Conservation (phyloP, 345 rosid genomes). For the Acer campestre region DNA sequence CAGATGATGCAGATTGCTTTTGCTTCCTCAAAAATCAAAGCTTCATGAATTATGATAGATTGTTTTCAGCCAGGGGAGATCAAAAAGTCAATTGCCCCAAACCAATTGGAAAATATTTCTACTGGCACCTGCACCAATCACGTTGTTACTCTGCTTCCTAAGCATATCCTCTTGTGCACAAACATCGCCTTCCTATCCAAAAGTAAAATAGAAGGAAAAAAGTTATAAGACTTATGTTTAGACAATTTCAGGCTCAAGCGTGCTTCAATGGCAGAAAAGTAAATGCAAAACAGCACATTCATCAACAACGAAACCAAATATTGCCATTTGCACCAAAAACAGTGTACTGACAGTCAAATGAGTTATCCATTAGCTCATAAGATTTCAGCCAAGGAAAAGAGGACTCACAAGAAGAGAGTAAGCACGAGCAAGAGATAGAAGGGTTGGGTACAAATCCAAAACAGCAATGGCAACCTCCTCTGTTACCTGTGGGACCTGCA, state of each 20-base stretch:
- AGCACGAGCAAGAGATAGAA: conserved; percentile 76
- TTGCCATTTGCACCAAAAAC: too few relatives aligned
- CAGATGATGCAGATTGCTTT: conserved; percentile 12
- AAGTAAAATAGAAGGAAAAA: neutral
- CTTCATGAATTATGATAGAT: neutral
- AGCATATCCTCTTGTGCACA: conserved; percentile 74
- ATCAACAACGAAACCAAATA: too few relatives aligned
- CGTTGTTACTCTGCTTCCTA: conserved; percentile 53
- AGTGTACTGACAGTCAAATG: too few relatives aligned
- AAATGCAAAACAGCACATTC: too few relatives aligned
- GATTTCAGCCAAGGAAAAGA: neutral
- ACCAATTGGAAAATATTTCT: conserved; percentile 60
- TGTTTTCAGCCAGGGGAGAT: neutral
- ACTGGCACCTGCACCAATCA: conserved; percentile 53
- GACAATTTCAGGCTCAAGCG: neutral
- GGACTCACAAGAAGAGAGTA: conserved; percentile 81
- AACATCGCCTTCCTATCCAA: conserved; percentile 57
- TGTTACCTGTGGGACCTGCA: conserved; percentile 85
- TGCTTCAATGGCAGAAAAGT: neutral
- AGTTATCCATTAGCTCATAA: neutral
- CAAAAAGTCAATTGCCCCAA: conserved; percentile 44
- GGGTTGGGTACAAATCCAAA: conserved; percentile 79
- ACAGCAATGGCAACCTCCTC: conserved; percentile 78
- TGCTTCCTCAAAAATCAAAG: conserved; percentile 8
- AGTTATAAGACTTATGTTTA: neutral